Percentiles rank a stretch among this genome's conserved stretches.
phyloP scores from a whole-genome alignment of 2,329 filamentous ascomycete species.

The Colletotrichum cereale region DNA sequence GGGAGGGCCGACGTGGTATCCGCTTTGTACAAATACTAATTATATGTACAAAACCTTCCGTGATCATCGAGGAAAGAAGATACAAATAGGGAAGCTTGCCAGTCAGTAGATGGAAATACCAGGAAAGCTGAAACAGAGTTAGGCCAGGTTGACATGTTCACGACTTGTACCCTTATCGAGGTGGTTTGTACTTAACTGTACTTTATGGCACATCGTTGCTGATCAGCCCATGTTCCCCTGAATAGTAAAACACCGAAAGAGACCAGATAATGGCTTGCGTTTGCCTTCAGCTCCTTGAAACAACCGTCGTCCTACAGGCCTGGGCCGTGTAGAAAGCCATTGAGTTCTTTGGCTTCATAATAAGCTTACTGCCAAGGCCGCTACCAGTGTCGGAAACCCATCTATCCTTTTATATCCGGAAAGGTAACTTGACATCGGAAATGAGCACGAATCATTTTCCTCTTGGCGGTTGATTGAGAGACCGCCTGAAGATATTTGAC shows the following conservation, averaged over 20 bases:
- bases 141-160: not conserved
- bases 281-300: not conserved
- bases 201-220: not conserved
- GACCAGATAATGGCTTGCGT: not conserved
- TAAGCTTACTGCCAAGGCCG: conserved; percentile 16
- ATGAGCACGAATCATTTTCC: not conserved
- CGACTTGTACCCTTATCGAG: not conserved
- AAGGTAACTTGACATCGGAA: not conserved
- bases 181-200: too few relatives aligned
- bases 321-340: not conserved
- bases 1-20: not conserved
- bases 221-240: not conserved
- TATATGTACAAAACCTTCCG: not conserved
- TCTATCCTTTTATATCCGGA: not conserved
- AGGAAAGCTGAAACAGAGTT: not conserved
- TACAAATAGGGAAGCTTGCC: not conserved
- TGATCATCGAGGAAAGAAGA: not conserved
- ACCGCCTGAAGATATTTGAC: not conserved
- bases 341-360: not conserved
- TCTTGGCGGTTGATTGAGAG: not conserved
- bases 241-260: not conserved
- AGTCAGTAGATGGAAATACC: not conserved
- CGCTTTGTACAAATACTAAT: not conserved
- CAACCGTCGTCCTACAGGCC: not conserved
- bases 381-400: not conserved